Evolutionary conservation across 2,329 filamentous ascomycete species (phyloP).

Genomic region (Plectosphaerella plurivora): DNA sequence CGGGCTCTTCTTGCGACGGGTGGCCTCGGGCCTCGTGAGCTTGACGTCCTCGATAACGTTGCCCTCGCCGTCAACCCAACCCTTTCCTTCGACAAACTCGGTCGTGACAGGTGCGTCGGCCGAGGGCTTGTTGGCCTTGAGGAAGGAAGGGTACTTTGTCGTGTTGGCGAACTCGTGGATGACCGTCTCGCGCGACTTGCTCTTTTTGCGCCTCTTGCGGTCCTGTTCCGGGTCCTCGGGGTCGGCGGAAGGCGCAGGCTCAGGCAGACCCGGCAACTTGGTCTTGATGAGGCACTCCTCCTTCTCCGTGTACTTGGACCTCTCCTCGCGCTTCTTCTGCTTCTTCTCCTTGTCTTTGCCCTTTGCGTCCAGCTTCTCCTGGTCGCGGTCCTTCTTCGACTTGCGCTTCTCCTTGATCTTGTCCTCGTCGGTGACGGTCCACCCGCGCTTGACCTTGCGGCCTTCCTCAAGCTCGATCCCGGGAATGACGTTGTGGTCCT

Average conservation of each 20-base stretch:
- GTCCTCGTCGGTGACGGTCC: constrained; percentile 65
- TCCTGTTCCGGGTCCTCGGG: constrained; percentile 31
- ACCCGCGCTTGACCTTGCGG: constrained; percentile 82
- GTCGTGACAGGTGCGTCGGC: constrained; percentile 36
- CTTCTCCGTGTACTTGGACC: constrained; percentile 76
- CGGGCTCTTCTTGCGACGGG: constrained; percentile 16
- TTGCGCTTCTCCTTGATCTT: constrained; percentile 42
- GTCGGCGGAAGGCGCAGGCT: constrained; percentile 13
- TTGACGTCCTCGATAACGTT: constrained; percentile 63
- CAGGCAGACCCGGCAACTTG: constrained; percentile 48
- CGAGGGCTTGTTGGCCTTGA: constrained; percentile 53
- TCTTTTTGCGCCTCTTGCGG: constrained; percentile 58
- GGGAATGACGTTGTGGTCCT: constrained; percentile 44
- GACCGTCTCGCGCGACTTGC: constrained; percentile 57
- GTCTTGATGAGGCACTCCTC: constrained; percentile 84
- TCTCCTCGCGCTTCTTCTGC: constrained; percentile 50
- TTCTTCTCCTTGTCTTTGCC: constrained; percentile 50
- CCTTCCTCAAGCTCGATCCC: constrained; percentile 70
- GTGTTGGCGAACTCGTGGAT: constrained; percentile 90
- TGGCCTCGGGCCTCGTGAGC: constrained; percentile 24
- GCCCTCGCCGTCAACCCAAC: constrained; percentile 81
- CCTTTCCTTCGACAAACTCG: constrained; percentile 76
- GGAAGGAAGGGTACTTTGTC: constrained; percentile 74
- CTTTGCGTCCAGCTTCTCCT: constrained; percentile 40
- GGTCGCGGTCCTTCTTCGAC: constrained; percentile 38